Evolutionary conservation across 805 yeast species (phyloP).

Genomic region (Candida coquimbonensis): DNA sequence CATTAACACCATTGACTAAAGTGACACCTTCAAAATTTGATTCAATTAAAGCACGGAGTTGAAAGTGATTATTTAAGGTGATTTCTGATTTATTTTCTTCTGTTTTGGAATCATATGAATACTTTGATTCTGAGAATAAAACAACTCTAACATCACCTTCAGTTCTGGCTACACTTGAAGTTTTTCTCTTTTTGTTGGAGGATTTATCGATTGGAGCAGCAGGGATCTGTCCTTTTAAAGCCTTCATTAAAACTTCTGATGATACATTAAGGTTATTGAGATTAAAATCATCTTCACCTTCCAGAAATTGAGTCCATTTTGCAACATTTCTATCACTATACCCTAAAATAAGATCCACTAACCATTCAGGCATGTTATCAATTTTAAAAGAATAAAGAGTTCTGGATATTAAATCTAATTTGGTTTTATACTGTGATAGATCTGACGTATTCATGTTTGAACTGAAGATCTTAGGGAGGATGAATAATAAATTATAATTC

Average conservation of each 20-base stretch:
- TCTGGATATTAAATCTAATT: neutral
- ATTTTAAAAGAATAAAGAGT: neutral
- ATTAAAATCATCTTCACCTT: too few relatives aligned
- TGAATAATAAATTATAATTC: constrained; percentile 22
- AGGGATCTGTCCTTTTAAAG: neutral
- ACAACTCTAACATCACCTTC: neutral
- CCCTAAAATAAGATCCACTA: constrained; percentile 26
- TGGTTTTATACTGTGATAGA: neutral
- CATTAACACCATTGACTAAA: constrained; percentile 46
- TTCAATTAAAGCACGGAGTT: constrained; percentile 16
- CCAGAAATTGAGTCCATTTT: neutral
- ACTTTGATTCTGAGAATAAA: neutral
- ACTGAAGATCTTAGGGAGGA: constrained; percentile 10
- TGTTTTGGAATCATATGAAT: neutral
- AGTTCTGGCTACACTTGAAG: neutral
- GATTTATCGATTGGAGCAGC: too few relatives aligned
- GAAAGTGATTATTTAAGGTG: neutral
- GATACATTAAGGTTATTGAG: too few relatives aligned
- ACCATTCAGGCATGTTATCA: constrained; percentile 28
- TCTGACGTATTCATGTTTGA: neutral
- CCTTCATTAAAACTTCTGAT: neutral
- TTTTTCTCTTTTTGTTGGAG: neutral
- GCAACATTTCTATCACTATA: constrained; percentile 19
- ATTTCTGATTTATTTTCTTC: neutral
- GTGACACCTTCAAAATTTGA: constrained; percentile 32